These are phyloP conservation scores for Pseudotulostoma volvatum DNA, from an alignment of 495 filamentous ascomycete genomes.

Conservation along the genomic window DNA sequence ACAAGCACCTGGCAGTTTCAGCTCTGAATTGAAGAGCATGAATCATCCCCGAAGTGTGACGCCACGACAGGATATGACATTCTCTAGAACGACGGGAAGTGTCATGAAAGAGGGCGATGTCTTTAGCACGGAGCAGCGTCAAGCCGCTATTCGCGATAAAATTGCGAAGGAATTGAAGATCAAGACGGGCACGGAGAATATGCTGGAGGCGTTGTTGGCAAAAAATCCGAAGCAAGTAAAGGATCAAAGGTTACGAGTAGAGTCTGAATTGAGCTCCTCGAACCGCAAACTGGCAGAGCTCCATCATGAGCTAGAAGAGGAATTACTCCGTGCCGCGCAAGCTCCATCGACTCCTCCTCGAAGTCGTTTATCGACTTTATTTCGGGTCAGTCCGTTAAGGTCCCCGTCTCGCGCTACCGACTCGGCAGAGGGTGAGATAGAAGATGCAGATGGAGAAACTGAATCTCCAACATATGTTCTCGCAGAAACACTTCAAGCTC, in stretches of 20 bases:
- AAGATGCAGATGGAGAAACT: constrained; percentile 43
- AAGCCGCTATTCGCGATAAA: constrained; percentile 57
- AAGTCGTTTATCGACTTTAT: constrained; percentile 53
- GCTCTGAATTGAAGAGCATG: constrained; percentile 69
- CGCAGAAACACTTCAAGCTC: constrained; percentile 67
- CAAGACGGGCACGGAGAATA: constrained; percentile 91
- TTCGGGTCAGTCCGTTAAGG: constrained; percentile 45
- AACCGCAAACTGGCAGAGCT: constrained; percentile 78
- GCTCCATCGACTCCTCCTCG: constrained; percentile 50
- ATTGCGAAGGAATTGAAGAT: constrained; percentile 94
- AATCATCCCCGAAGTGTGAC: constrained; percentile 47
- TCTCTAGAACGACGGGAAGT: constrained; percentile 38
- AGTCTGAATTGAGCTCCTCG: constrained; percentile 80
- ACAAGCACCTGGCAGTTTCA: constrained; percentile 79
- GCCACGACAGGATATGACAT: constrained; percentile 47
- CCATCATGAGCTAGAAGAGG: constrained; percentile 63
- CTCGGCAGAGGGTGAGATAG: constrained; percentile 16
- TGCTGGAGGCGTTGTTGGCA: constrained; percentile 81
- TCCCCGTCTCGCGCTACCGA: constrained; percentile 43
- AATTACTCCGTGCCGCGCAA: constrained; percentile 40
- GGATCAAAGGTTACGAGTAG: constrained; percentile 72
- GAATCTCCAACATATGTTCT: constrained; percentile 86
- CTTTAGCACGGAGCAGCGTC: constrained; percentile 49
- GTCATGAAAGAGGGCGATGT: constrained; percentile 46
- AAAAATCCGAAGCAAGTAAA: constrained; percentile 94